Evolutionary conservation across 169 alveolate species (phyloP).

Genomic region (Plasmodium berghei): DNA sequence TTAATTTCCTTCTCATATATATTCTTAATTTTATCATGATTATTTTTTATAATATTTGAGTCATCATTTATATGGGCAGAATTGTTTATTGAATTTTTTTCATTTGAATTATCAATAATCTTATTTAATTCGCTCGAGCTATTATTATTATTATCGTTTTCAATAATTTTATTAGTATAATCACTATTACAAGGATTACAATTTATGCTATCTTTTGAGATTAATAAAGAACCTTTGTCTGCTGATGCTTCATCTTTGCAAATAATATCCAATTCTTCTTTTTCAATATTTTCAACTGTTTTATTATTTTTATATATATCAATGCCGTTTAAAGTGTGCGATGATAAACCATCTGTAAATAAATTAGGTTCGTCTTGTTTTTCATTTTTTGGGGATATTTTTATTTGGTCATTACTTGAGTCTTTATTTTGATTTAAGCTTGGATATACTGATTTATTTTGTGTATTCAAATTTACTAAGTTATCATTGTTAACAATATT

Average conservation of each 20-base stretch:
- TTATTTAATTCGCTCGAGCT: too few species aligned
- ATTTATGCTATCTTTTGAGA: not conserved
- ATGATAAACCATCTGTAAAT: not conserved
- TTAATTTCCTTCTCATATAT: too few species aligned
- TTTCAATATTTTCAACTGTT: not conserved
- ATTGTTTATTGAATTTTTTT: too few species aligned
- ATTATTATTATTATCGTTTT: too few species aligned
- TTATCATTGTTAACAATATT: constrained; percentile 8
- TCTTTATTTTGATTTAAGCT: not conserved
- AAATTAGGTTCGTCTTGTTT: not conserved
- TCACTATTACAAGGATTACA: too few species aligned
- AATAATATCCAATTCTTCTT: not conserved
- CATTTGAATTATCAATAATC: too few species aligned
- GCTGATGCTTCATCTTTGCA: not conserved
- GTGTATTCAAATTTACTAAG: constrained; percentile 1
- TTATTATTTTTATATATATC: constrained; percentile 2
- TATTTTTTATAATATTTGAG: too few species aligned
- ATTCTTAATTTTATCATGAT: too few species aligned
- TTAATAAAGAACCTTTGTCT: not conserved
- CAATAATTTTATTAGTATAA: too few species aligned
- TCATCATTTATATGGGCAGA: too few species aligned
- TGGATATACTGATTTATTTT: constrained; percentile 3
- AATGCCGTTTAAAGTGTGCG: not conserved
- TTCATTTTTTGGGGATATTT: not conserved
- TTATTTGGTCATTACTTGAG: not conserved